A percentile compares a stretch with the other conserved stretches of the same genome.
phyloP scores from a whole-genome alignment of 805 yeast species.

The Metschnikowia dekortorum region DNA sequence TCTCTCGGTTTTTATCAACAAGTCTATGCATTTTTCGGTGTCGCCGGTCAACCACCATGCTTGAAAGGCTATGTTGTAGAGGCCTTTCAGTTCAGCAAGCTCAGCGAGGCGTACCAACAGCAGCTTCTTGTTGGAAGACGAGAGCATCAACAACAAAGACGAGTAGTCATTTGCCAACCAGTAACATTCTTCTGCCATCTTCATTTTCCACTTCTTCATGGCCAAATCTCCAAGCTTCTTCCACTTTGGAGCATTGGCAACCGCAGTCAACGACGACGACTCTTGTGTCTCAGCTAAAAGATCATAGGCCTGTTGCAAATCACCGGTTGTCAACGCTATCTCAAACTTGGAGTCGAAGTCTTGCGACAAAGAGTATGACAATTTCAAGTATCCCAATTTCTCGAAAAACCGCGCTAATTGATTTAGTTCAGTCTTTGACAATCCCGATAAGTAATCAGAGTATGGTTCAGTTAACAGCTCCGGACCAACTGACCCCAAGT shows the following conservation, averaged over 20 bases:
- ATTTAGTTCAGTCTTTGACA: slow-evolving; percentile 61
- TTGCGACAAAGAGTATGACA: slow-evolving; percentile 77
- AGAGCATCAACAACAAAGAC: slow-evolving; percentile 73
- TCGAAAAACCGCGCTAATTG: slow-evolving; percentile 91
- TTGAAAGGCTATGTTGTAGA: slow-evolving; percentile 86
- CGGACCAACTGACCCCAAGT: slow-evolving; percentile 41
- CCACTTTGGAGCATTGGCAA: slow-evolving; percentile 59
- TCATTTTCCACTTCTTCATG: slow-evolving; percentile 70
- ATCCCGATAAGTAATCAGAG: slow-evolving; percentile 47
- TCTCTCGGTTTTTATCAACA: slow-evolving; percentile 66
- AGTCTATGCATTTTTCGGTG: slow-evolving; percentile 53
- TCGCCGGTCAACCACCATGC: slow-evolving; percentile 87
- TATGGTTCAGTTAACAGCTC: slow-evolving; percentile 54
- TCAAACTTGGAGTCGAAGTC: slow-evolving; percentile 92
- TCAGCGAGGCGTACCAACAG: slow-evolving; percentile 62
- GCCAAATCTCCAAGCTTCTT: slow-evolving; percentile 87
- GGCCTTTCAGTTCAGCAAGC: slow-evolving; percentile 66
- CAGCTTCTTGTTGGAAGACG: slow-evolving; percentile 68
- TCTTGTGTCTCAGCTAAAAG: slow-evolving; percentile 31
- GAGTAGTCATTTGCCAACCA: slow-evolving; percentile 76
- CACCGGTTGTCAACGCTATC: slow-evolving; percentile 72
- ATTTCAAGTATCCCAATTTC: slow-evolving; percentile 81
- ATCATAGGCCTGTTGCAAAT: slow-evolving; percentile 66
- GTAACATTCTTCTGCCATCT: slow-evolving; percentile 75
- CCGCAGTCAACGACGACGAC: slow-evolving; percentile 45